Evolutionary conservation across 2,329 filamentous ascomycete species (phyloP), one percentile per base, ranked within the genome.

Genomic region (Colletotrichum australisinense): DNA sequence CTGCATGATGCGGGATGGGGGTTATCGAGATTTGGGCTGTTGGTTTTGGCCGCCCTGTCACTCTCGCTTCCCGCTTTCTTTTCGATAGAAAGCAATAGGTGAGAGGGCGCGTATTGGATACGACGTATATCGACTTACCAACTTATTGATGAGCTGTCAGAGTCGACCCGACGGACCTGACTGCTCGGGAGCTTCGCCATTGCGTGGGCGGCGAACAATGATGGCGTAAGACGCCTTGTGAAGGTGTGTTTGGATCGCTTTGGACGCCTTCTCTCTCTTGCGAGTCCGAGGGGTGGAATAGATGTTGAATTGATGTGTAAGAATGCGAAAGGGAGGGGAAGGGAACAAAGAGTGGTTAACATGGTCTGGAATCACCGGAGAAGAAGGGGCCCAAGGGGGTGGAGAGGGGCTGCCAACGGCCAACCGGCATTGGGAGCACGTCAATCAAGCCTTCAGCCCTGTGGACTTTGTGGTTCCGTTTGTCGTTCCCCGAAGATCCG

Each of bases 111-210:
- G 16, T 42, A 42, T 42, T 42, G 28, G 24, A 22, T 24, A 7
- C n/a, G 42, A 12, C 11, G 7, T 16, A 30, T 14, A 12, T 9
- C 2, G 8, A 64, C 60, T 49, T 32, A 70, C 67, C 67, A 70
- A 24, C 62, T 70, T 28, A 59, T 30, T 22, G 62, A 56, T n/a
- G 67, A 70, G 55, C 24, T 42, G 24, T 65, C 67, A 49, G 67
- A 70, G 28, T 70, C 67, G 30, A 70, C 62, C 28, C 67, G 62
- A 55, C 62, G 67, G 9, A 70, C 67, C 62, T 70, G 67, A 42
- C 53, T 70, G 30, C 38, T 70, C 42, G 62, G 67, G 30, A 70
- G 67, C 62, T 70, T 70, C 62, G 55, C 67, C 67, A 70, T 70
- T 14, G 62, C n/a, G 53, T 42, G 38, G n/a, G 55, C 28, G 67